Conservation (phyloP, 495 filamentous ascomycete species). For the Penicillium coprophilum region DNA sequence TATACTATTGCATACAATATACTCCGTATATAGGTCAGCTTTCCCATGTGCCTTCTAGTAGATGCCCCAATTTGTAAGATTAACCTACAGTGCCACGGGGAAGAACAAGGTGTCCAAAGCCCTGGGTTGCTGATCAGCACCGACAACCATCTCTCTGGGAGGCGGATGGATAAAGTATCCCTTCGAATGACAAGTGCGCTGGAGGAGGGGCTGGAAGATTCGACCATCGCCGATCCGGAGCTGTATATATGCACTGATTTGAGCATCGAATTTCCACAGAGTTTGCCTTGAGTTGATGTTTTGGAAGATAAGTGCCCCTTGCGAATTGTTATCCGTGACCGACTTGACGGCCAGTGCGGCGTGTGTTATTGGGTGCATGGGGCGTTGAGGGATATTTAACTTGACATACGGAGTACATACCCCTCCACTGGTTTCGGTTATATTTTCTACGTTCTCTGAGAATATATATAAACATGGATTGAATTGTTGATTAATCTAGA, state of each 20-base stretch:
- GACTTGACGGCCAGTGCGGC: conserved; percentile 4
- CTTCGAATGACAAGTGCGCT: background rate
- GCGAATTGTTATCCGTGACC: conserved; percentile 7
- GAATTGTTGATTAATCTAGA: background rate
- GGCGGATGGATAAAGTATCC: conserved; percentile 1
- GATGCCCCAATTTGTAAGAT: conserved; percentile 1
- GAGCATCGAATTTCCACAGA: background rate
- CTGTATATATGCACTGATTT: background rate
- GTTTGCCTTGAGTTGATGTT: background rate
- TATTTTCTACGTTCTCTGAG: background rate
- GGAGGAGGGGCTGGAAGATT: background rate
- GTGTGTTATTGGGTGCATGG: conserved; percentile 9
- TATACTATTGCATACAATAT: background rate
- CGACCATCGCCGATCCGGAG: background rate
- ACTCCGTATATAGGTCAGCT: too few species aligned
- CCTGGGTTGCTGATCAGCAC: conserved; percentile 9
- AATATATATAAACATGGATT: background rate
- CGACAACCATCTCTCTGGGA: conserved; percentile 9
- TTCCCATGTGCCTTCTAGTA: too few species aligned
- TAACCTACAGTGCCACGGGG: conserved; percentile 1
- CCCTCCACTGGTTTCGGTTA: background rate
- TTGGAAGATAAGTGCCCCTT: conserved; percentile 3
- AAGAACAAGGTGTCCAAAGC: conserved; percentile 3
- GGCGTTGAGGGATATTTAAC: background rate
- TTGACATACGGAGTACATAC: background rate